A percentile compares a stretch with the other conserved stretches of the same genome.
phyloP scores from a whole-genome alignment of 768 basidiomycete species.

The Paxillus ammoniavirescens region DNA sequence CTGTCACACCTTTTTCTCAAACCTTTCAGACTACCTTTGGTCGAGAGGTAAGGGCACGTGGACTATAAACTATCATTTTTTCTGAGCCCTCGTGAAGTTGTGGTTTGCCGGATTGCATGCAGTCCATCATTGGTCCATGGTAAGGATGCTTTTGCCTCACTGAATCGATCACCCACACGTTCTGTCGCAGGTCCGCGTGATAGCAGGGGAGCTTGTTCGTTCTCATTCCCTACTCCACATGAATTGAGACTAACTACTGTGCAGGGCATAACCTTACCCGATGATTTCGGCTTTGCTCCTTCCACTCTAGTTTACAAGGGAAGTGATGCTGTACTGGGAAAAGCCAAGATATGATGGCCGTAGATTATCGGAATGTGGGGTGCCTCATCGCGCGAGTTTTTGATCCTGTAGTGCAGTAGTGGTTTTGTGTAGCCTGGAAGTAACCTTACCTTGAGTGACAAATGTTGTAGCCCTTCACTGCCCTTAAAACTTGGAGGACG shows the following conservation, averaged over 20 bases:
- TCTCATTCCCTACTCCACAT: background rate
- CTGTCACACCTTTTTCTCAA: constrained; percentile 77
- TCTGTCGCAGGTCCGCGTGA: constrained; percentile 64
- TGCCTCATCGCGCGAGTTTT: constrained; percentile 12
- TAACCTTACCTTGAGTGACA: no score
- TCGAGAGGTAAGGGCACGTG: constrained; percentile 55
- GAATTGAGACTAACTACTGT: constrained; percentile 8
- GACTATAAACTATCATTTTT: background rate
- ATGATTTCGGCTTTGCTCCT: constrained; percentile 84
- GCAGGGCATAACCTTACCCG: constrained; percentile 64
- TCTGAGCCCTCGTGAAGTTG: constrained; percentile 42
- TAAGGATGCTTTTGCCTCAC: constrained; percentile 31
- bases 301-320: constrained; percentile 80
- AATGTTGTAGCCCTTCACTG: no score
- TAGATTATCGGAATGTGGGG: background rate
- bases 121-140: constrained; percentile 92
- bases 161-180: background rate
- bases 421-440: background rate
- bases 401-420: background rate
- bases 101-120: constrained; percentile 89
- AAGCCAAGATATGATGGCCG: constrained; percentile 52
- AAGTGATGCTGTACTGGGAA: constrained; percentile 60
- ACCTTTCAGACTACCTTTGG: constrained; percentile 79
- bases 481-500: no score
- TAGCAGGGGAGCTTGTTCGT: constrained; percentile 78